Evolutionary conservation across 2,329 filamentous ascomycete genomes (phyloP).

Genomic region (Dryadomyces quercus-mongolicae): DNA sequence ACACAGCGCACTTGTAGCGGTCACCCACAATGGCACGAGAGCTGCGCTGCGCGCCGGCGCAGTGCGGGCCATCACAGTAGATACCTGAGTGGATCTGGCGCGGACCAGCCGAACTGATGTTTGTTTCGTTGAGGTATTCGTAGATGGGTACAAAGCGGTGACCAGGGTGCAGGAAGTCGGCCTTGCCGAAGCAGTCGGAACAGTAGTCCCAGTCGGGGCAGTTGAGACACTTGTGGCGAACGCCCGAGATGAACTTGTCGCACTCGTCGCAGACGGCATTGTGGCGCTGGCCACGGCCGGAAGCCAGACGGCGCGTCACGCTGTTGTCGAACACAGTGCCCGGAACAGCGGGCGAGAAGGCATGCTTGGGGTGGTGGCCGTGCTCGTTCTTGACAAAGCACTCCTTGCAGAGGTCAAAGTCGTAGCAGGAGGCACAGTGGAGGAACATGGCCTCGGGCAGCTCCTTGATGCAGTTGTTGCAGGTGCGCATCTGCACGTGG

Average conservation of each 20-base stretch:
- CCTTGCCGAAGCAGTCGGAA: slow-evolving; percentile 56
- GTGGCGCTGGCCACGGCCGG: slow-evolving; percentile 73
- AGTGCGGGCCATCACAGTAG: slow-evolving; percentile 89
- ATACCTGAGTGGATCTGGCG: slow-evolving; percentile 64
- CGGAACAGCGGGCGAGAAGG: slow-evolving; percentile 56
- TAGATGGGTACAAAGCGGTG: slow-evolving; percentile 89
- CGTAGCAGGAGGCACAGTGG: slow-evolving; percentile 72
- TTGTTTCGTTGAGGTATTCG: slow-evolving; percentile 31
- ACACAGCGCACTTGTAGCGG: slow-evolving; percentile 95
- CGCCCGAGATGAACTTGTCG: slow-evolving; percentile 73
- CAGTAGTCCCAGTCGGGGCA: slow-evolving; percentile 99
- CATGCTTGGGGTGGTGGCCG: slow-evolving; percentile 83
- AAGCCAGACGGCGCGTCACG: slow-evolving; percentile 55
- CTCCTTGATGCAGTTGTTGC: slow-evolving; percentile 56
- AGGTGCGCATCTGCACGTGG: slow-evolving; percentile 42
- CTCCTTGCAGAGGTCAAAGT: slow-evolving; percentile 80
- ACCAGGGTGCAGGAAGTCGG: slow-evolving; percentile 57
- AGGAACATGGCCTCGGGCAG: slow-evolving; percentile 70
- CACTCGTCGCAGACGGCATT: slow-evolving; percentile 91
- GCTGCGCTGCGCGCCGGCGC: slow-evolving; percentile 39
- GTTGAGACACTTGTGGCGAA: slow-evolving; percentile 92
- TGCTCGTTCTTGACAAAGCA: slow-evolving; percentile 71
- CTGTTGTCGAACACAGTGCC: slow-evolving; percentile 48
- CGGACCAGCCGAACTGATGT: background rate
- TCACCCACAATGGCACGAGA: slow-evolving; percentile 61